phyloP scores from a whole-genome alignment of 805 yeast species.

The Saitoella complicata region DNA sequence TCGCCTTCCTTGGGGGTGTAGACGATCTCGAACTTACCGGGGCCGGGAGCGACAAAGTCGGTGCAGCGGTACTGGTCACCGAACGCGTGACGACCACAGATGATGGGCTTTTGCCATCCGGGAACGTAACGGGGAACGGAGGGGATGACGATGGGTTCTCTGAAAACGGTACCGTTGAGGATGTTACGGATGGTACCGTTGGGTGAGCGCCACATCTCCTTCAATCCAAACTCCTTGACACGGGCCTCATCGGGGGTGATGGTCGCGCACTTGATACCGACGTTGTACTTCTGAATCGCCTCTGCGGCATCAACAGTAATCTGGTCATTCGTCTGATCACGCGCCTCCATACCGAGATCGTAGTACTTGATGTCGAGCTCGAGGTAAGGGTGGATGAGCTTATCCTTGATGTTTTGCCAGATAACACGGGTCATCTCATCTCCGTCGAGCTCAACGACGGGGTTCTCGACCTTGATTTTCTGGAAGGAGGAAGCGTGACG shows the following conservation, averaged over 20 bases:
- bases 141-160: constrained; percentile 89
- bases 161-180: constrained; percentile 89
- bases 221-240: constrained; percentile 74
- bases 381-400: constrained; percentile 69
- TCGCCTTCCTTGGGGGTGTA: constrained; percentile 57
- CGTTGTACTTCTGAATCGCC: constrained; percentile 66
- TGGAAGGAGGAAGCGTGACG: constrained; percentile 61
- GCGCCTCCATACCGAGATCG: constrained; percentile 71
- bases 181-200: constrained; percentile 94
- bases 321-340: constrained; percentile 77
- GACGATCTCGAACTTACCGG: constrained; percentile 64
- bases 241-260: constrained; percentile 97
- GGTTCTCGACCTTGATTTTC: constrained; percentile 68
- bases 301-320: constrained; percentile 81
- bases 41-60: constrained; percentile 60
- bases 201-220: constrained; percentile 96
- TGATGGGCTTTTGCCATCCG: constrained; percentile 88
- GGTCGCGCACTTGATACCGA: constrained; percentile 94
- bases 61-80: constrained; percentile 96
- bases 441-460: constrained; percentile 94
- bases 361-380: constrained; percentile 81
- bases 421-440: constrained; percentile 96
- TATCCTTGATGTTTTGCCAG: constrained; percentile 80
- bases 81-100: constrained; percentile 93
- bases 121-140: constrained; percentile 76